Percentiles rank a stretch among this genome's conserved stretches.
Conservation (phyloP, 2,329 filamentous ascomycete species). For the Colletotrichum gigasporum region DNA sequence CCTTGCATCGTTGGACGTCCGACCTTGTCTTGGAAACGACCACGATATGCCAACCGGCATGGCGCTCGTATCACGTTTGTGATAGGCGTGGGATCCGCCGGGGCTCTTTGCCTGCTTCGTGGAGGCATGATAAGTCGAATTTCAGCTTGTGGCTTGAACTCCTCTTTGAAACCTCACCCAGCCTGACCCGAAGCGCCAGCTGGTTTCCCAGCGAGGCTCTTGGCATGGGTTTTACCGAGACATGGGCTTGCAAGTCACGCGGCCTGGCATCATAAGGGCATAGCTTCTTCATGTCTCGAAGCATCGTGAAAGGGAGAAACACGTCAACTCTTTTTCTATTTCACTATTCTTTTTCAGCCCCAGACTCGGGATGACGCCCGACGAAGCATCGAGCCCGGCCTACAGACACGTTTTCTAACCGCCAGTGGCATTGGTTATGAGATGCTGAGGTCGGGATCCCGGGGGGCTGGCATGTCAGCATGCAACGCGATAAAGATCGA, state of each 20-base stretch:
- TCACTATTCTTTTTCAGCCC: neutral
- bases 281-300: neutral
- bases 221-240: slow-evolving; percentile 17
- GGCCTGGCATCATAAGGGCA: neutral
- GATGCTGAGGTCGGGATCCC: no score
- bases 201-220: no score
- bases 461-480: neutral
- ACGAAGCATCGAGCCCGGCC: no score
- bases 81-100: neutral
- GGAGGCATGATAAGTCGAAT: neutral
- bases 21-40: neutral
- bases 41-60: no score
- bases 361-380: no score
- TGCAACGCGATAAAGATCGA: neutral
- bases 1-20: neutral
- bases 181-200: neutral
- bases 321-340: neutral
- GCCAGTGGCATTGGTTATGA: no score
- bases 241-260: neutral
- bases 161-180: neutral
- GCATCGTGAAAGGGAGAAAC: slow-evolving; percentile 9
- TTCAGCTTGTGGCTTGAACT: no score
- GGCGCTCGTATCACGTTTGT: neutral
- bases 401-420: no score
- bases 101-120: neutral